Evolutionary conservation across 129 eudicot species (phyloP), one percentile per base, ranked within the genome.

Genomic region (Pittosporum tobira): DNA sequence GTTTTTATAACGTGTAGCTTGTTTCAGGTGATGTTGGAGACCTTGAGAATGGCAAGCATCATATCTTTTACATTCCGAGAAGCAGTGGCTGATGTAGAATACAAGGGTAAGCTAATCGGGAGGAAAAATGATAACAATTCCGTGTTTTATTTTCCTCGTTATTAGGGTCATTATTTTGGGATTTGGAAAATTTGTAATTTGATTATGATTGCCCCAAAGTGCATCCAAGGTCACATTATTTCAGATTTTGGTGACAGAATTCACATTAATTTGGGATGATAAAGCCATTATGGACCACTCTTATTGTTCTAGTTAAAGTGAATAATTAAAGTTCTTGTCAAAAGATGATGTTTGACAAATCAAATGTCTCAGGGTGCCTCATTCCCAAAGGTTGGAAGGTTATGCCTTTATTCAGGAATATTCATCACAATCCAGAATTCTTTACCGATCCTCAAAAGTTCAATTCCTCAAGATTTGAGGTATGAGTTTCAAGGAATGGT

Each of bases 351-450:
- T 30, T 49, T 48, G 47, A 65, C 26, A 34, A 15, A 22, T 53
- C 25, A 15, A 66, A 29, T 72, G 36, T 20, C 55, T 47, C 88
- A 88, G 94, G 96, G 24, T 88, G 76, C 73, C 68, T 72, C 15
- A 88, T 88, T 71, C 96, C 96, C 7, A 84, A 88, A 77, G 96
- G 96, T 19, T 88, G 96, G 96, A 88, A 88, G 79, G 96, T 88
- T 38, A 73, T 88, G 91, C 96, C 96, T 36, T 72, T 88, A 58
- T 88, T 88, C 67, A 76, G 96, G 59, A 88, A 84, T 51, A 81
- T 84, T 75, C 96, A 88, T 70, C 96, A 88, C 77, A 88, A 79
- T 64, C 91, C 94, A 51, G 83, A 88, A 23, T 75, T 81, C 65
- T 88, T 88, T 69, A 48, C 61, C 5, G 75, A 82, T 28, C 96